A percentile compares a stretch with the other conserved stretches of the same genome.
Evolutionary conservation across 2,329 filamentous ascomycete species (phyloP).

Genomic region (Akanthomyces dipterigenus): DNA sequence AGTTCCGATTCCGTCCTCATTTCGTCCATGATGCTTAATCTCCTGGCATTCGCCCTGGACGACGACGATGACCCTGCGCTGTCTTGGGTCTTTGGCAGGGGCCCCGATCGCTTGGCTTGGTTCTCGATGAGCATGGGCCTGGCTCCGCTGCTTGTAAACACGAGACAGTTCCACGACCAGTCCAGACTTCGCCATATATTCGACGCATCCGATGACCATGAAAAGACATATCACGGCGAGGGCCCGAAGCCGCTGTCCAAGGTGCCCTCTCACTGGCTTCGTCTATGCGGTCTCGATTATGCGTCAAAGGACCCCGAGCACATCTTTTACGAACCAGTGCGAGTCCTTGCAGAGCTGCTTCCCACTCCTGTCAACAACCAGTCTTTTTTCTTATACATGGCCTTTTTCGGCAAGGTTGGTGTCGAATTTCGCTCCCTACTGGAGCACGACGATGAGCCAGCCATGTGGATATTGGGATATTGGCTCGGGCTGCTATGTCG

Average conservation of each 20-base stretch:
- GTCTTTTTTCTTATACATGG: conserved; percentile 17
- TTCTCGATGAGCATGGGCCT: conserved; percentile 20
- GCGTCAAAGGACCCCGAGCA: conserved; percentile 2
- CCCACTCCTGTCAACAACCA: conserved; percentile 12
- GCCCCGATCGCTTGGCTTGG: conserved; percentile 16
- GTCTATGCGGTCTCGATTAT: conserved; percentile 12
- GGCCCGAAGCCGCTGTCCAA: conserved; percentile 6
- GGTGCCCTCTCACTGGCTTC: conserved; percentile 12
- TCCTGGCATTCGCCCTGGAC: conserved; percentile 18
- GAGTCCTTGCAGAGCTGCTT: conserved; percentile 13
- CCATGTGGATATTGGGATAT: conserved; percentile 20
- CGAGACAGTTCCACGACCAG: conserved; percentile 14
- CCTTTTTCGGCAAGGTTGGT: conserved; percentile 17
- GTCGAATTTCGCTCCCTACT: conserved; percentile 17
- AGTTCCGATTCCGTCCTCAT: conserved; percentile 19
- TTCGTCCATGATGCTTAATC: conserved; percentile 19
- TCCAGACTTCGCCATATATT: conserved; percentile 16
- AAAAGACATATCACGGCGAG: conserved; percentile 12
- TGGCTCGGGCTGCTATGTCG: conserved; percentile 20
- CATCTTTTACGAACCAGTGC: conserved; percentile 13
- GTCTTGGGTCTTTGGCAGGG: conserved; percentile 19
- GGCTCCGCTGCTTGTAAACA: conserved; percentile 17
- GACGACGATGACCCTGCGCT: conserved; percentile 12
- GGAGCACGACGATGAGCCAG: conserved; percentile 16
- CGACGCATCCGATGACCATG: conserved; percentile 14